Conservation (phyloP, 169 alveolate species). For the Eimeria brunetti region DNA sequence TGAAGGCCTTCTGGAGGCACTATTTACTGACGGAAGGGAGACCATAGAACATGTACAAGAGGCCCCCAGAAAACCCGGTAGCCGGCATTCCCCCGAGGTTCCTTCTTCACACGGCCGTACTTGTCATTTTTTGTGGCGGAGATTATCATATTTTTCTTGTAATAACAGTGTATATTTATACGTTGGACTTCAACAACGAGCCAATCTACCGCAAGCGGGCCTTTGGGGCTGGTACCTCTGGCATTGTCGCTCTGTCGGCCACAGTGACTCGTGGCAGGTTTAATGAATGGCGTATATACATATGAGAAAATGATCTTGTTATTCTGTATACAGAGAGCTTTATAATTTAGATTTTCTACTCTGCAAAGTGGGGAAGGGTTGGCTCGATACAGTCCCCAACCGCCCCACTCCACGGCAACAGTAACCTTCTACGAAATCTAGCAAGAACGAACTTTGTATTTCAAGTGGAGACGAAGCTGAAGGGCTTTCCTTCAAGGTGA, state of each 20-base stretch:
- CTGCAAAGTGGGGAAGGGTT: neutral
- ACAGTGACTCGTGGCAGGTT: neutral
- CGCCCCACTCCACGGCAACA: constrained; percentile 2
- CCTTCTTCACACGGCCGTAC: neutral
- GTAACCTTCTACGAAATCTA: neutral
- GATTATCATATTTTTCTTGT: neutral
- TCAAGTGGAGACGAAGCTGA: neutral
- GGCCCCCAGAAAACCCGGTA: neutral
- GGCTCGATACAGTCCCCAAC: neutral
- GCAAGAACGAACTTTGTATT: neutral
- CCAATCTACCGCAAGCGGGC: neutral
- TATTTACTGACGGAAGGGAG: neutral
- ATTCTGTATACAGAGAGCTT: neutral
- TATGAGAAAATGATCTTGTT: neutral
- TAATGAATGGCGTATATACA: neutral
- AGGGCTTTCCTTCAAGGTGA: neutral
- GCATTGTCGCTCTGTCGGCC: constrained; percentile 1
- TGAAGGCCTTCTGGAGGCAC: neutral
- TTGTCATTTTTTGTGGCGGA: neutral
- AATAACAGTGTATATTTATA: neutral
- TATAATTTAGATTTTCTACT: neutral
- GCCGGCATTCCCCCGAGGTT: neutral
- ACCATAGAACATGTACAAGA: neutral
- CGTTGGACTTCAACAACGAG: neutral
- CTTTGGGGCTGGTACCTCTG: neutral